These are phyloP conservation scores for Blastomyces gilchristii DNA, from an alignment of 2,329 filamentous ascomycete genomes.

Conservation along the genomic window DNA sequence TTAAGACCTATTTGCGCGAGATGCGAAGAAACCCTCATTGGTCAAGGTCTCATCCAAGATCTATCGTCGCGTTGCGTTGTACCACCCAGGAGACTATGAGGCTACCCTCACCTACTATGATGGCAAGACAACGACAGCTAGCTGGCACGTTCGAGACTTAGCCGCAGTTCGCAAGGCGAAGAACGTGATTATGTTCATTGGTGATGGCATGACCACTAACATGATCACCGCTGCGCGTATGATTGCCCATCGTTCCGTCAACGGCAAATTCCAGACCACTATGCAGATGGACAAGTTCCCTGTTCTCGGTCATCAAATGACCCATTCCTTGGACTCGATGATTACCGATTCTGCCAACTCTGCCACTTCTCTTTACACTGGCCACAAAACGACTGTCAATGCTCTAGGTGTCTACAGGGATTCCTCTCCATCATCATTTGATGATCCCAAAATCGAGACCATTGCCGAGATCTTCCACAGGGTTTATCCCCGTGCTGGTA, in stretches of 20 bases:
- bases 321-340: conserved; percentile 72
- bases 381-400: conserved; percentile 76
- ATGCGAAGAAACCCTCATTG: conserved; percentile 56
- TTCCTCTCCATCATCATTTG: conserved; percentile 60
- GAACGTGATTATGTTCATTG: conserved; percentile 79
- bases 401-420: conserved; percentile 74
- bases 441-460: conserved; percentile 79
- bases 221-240: conserved; percentile 58
- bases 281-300: conserved; percentile 76
- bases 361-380: conserved; percentile 68
- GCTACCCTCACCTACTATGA: conserved; percentile 68
- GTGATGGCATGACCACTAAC: conserved; percentile 50
- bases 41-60: conserved; percentile 74
- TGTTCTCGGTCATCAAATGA: conserved; percentile 80
- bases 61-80: conserved; percentile 64
- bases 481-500: conserved; percentile 48
- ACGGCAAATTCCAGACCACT: conserved; percentile 68
- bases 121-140: conserved; percentile 58
- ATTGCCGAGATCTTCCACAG: conserved; percentile 63
- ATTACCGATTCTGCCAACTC: conserved; percentile 84
- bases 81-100: conserved; percentile 69
- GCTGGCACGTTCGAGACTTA: conserved; percentile 66
- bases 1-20: conserved; percentile 63
- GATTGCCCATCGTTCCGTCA: conserved; percentile 71
- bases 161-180: conserved; percentile 63